Percentiles rank a stretch among this genome's conserved stretches.
These are phyloP conservation scores for Penicillium simplicissimum DNA, from an alignment of 495 filamentous ascomycete species.

Conservation along the genomic window DNA sequence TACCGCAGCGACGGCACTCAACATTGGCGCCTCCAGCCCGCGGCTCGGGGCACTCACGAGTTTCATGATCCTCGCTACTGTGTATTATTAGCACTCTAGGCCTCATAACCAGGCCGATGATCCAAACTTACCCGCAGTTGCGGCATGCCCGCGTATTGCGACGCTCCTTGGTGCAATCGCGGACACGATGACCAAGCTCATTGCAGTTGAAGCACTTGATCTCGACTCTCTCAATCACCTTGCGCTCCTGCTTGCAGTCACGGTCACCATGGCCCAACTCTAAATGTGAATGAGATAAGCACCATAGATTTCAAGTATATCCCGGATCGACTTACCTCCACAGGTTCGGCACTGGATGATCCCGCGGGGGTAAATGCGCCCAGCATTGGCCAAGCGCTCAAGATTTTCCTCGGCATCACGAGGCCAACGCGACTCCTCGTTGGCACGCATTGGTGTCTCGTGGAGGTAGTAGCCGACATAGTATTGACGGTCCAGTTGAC, in stretches of 20 bases:
- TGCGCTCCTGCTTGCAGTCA: constrained; percentile 63
- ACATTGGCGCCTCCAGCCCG: constrained; percentile 64
- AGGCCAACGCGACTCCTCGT: constrained; percentile 65
- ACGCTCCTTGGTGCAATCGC: constrained; percentile 63
- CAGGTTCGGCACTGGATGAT: constrained; percentile 73
- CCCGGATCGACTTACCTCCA: constrained; percentile 43
- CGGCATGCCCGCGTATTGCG: constrained; percentile 66
- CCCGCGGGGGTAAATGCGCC: constrained; percentile 64
- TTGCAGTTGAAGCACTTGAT: constrained; percentile 78
- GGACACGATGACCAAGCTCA: constrained; percentile 69
- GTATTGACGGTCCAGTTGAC: constrained; percentile 74
- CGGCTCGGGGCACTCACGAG: constrained; percentile 67
- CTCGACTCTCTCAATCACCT: constrained; percentile 44
- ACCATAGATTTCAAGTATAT: not conserved
- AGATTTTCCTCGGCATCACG: constrained; percentile 65
- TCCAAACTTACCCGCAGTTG: constrained; percentile 69
- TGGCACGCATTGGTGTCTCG: constrained; percentile 63
- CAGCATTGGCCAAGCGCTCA: constrained; percentile 70
- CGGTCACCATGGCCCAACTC: constrained; percentile 74
- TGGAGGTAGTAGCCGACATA: constrained; percentile 67
- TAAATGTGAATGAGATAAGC: constrained; percentile 21
- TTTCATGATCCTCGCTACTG: constrained; percentile 57
- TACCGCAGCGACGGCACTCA: constrained; percentile 77
- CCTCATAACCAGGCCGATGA: not conserved
- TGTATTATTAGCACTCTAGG: constrained; percentile 16